A percentile compares a stretch with the other conserved stretches of the same genome.
phyloP scores from a whole-genome alignment of 306 rosid species.

The Lotus japonicus region DNA sequence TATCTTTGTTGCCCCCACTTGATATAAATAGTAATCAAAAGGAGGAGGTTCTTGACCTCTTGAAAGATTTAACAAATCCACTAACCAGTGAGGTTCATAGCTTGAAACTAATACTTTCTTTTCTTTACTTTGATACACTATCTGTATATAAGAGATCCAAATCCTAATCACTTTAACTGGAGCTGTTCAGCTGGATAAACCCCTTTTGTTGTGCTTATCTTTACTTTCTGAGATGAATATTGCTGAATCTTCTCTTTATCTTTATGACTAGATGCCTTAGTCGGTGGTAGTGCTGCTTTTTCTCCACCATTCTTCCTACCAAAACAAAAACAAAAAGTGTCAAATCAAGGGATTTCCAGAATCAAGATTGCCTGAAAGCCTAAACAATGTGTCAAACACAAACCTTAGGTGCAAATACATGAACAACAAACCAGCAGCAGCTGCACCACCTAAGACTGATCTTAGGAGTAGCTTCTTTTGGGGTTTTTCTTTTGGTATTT shows the following conservation, averaged over 20 bases:
- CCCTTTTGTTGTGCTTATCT: slow-evolving; percentile 15
- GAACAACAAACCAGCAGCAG: slow-evolving; percentile 41
- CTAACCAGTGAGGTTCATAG: not conserved
- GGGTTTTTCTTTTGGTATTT: slow-evolving; percentile 21
- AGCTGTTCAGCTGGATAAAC: slow-evolving; percentile 43
- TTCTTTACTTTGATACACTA: not conserved
- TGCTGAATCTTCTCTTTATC: slow-evolving; percentile 25
- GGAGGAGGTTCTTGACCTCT: not conserved
- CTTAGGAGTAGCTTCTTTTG: slow-evolving; percentile 29
- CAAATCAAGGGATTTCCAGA: slow-evolving; percentile 7
- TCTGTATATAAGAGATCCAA: not conserved
- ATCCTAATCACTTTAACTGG: slow-evolving; percentile 21
- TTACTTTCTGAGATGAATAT: slow-evolving; percentile 9
- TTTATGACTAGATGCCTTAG: slow-evolving; percentile 11
- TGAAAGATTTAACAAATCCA: not conserved
- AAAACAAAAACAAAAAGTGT: not conserved
- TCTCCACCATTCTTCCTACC: slow-evolving; percentile 28
- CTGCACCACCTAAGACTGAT: slow-evolving; percentile 42
- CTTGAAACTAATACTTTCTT: not conserved
- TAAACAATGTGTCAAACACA: slow-evolving; percentile 14
- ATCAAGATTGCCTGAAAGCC: not conserved
- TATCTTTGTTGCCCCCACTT: not conserved
- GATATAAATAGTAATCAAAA: not conserved
- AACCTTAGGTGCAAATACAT: slow-evolving; percentile 39
- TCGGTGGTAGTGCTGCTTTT: slow-evolving; percentile 27